These are phyloP conservation scores for Candida maltosa DNA, from an alignment of 805 yeast species.

Conservation along the genomic window DNA sequence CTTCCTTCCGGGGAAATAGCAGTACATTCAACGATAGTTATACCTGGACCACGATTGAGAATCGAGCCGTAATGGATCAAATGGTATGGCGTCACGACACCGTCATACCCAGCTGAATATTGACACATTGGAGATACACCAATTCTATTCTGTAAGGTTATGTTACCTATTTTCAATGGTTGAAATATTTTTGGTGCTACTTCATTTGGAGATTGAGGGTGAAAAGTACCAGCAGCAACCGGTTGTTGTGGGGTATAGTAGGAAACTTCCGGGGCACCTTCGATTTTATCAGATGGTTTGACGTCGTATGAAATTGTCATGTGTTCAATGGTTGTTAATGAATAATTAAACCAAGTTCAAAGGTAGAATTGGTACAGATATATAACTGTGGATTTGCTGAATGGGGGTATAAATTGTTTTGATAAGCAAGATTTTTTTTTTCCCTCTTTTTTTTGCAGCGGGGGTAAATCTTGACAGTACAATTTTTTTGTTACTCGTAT, in stretches of 20 bases:
- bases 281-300: conserved; percentile 7
- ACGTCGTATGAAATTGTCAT: too few species aligned
- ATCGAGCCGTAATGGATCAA: conserved; percentile 46
- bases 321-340: too few species aligned
- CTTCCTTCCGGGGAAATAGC: conserved; percentile 42
- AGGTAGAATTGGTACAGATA: too few species aligned
- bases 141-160: conserved; percentile 46
- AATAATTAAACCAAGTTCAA: too few species aligned
- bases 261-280: conserved; percentile 10
- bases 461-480: too few species aligned
- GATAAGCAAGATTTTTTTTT: too few species aligned
- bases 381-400: too few species aligned
- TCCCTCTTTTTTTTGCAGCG: too few species aligned
- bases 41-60: conserved; percentile 48
- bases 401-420: too few species aligned
- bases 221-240: conserved; percentile 29
- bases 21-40: conserved; percentile 45
- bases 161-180: conserved; percentile 38
- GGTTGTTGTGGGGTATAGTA: conserved; percentile 31
- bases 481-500: too few species aligned
- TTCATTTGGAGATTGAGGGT: conserved; percentile 13
- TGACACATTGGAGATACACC: conserved; percentile 59
- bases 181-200: conserved; percentile 38
- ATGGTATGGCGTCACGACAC: conserved; percentile 45
- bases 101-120: conserved; percentile 41